These are phyloP conservation scores for Lipomyces yamadae DNA, from an alignment of 805 yeast genomes.

Conservation along the genomic window DNA sequence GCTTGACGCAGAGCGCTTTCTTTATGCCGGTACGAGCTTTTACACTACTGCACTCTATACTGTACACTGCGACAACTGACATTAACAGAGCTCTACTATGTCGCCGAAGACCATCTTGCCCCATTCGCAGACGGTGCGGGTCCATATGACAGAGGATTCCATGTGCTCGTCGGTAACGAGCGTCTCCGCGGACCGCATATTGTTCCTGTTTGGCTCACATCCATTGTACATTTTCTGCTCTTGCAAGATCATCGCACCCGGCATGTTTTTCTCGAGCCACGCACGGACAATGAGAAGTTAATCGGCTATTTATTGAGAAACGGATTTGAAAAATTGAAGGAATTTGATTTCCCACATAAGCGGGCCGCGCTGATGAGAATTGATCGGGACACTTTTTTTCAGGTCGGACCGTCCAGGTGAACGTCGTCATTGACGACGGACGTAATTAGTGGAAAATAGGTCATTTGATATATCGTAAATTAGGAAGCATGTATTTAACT, in stretches of 20 bases:
- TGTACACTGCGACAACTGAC: too few relatives aligned
- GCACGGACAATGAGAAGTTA: conserved; percentile 40
- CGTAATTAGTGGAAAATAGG: background rate
- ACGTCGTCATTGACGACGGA: background rate
- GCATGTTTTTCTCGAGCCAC: conserved; percentile 39
- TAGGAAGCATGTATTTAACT: too few relatives aligned
- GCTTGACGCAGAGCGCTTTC: conserved; percentile 35
- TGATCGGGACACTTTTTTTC: conserved; percentile 34
- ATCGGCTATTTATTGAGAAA: conserved; percentile 31
- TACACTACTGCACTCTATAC: background rate
- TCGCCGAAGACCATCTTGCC: conserved; percentile 39
- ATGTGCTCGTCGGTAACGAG: conserved; percentile 41
- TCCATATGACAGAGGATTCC: conserved; percentile 41
- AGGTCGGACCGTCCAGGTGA: conserved; percentile 20
- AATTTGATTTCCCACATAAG: conserved; percentile 42
- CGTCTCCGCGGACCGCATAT: conserved; percentile 41
- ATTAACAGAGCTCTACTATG: conserved; percentile 40
- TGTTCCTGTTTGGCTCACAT: conserved; percentile 39
- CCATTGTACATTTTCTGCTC: conserved; percentile 39
- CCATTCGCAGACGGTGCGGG: conserved; percentile 30
- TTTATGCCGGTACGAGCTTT: conserved; percentile 32
- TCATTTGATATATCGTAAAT: too few relatives aligned
- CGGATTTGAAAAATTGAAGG: conserved; percentile 36
- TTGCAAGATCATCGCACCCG: conserved; percentile 37
- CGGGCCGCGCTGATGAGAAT: conserved; percentile 41